Base-by-base conservation (phyloP, 495 filamentous ascomycete species). In the Opeltia flavorubescens region DNA sequence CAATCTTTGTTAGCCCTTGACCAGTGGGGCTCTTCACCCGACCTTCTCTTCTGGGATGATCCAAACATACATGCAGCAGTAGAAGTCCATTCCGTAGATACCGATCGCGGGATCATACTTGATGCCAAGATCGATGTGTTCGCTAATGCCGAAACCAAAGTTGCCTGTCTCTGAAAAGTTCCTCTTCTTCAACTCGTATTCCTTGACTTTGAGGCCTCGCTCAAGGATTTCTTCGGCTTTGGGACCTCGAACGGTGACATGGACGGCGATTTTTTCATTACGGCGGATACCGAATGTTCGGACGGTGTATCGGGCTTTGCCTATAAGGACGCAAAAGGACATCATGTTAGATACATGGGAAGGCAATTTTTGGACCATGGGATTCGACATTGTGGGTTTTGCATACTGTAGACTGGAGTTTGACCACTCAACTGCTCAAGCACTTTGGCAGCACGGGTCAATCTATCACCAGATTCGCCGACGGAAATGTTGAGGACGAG, bases 1-100 rank as follows among this genome's bases (percentile, higher is more conserved):
- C 20, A 35, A 51, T 64, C 51, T 67, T 56, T 62, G 44, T 29
- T 12, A 46, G 15, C 23, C 17, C 17, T 20, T 43, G 11, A 31
- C 13, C 36, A 12, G n/a, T 13, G 15, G 28, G 15, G 5, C 17
- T 44, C 12, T 9, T 12, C 11, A 7, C 6, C 12, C 20, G n/a
- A 31, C 9, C 29, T 18, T 20, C 25, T 9, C 26, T 18, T 41
- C 21, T 31, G 26, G 41, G 31, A 6, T 21, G 34, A 3, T 21
- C 40, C 38, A 53, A 59, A 71, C 77, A 72, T 60, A 82, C 93
- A 99, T 99, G 86, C 89, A 95, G 84, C 81, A 86, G 83, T 95
- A 99, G 79, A 99, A 99, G 77, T 99, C 93, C 93, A 99, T 99
- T 70, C 93, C 93, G 78, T 99, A 99, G 72, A 99, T 96, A 78